A percentile compares a stretch with the other conserved stretches of the same genome.
Conservation (phyloP, 75 land plant species). For the Pinus tabuliformis region DNA sequence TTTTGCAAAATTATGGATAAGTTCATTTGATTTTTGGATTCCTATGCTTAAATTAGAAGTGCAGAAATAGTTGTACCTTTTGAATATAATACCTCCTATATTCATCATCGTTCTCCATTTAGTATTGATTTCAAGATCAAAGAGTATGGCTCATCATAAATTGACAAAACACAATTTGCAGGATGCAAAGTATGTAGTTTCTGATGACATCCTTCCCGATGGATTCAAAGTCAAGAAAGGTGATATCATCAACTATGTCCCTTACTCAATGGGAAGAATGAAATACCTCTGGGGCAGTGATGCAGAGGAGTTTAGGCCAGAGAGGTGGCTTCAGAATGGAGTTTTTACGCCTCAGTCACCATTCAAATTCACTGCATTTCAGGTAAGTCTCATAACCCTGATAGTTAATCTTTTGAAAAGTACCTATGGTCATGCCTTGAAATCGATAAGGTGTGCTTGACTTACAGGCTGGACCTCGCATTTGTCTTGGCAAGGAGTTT, state of each 20-base stretch:
- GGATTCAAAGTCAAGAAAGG: conserved; percentile 54
- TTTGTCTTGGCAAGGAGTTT: conserved; percentile 32
- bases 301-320: conserved; percentile 63
- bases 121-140: not conserved
- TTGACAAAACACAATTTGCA: conserved; percentile 6
- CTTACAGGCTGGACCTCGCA: conserved; percentile 31
- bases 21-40: not conserved
- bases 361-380: conserved; percentile 71
- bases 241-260: conserved; percentile 24
- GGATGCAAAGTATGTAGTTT: conserved; percentile 37
- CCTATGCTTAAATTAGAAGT: not conserved
- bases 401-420: too few species aligned
- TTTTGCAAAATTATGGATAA: not conserved
- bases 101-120: not conserved
- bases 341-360: conserved; percentile 43
- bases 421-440: too few species aligned
- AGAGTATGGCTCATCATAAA: not conserved
- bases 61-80: not conserved
- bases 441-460: too few species aligned
- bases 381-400: conserved; percentile 15
- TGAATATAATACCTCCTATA: not conserved
- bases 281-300: conserved; percentile 49
- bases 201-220: conserved; percentile 67
- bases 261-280: conserved; percentile 69
- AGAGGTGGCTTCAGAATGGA: conserved; percentile 70